Evolutionary conservation across 345 rosid genomes (phyloP).

Genomic region (Eucalyptus urophylla): DNA sequence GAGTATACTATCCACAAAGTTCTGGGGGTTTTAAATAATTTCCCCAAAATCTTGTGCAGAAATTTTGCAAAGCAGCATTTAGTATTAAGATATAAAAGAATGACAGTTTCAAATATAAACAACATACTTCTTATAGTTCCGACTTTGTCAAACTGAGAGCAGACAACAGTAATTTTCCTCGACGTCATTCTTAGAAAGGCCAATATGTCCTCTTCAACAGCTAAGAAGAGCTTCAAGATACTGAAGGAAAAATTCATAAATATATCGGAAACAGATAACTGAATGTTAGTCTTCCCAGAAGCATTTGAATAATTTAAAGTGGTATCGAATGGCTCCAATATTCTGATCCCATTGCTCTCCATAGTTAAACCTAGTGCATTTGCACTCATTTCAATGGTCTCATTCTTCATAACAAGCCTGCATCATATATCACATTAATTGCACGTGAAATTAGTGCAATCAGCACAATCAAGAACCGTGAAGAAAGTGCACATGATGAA

Average conservation of each 20-base stretch:
- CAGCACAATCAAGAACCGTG: neutral
- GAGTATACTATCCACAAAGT: neutral
- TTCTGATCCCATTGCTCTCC: constrained; percentile 95
- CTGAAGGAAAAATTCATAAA: constrained; percentile 95
- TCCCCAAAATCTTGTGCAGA: neutral
- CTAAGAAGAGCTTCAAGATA: constrained; percentile 83
- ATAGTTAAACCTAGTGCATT: constrained; percentile 75
- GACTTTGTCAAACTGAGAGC: constrained; percentile 91
- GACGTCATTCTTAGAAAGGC: constrained; percentile 82
- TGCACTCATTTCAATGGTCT: constrained; percentile 69
- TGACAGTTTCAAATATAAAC: neutral
- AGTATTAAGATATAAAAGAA: neutral
- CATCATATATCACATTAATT: neutral
- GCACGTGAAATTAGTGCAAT: neutral
- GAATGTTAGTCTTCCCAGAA: constrained; percentile 80
- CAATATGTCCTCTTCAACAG: constrained; percentile 90
- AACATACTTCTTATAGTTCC: constrained; percentile 71
- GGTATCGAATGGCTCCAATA: constrained; percentile 95
- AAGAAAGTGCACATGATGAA: neutral
- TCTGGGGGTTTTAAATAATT: neutral
- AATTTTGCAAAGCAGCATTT: neutral
- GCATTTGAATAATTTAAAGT: constrained; percentile 68
- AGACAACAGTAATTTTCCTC: constrained; percentile 64
- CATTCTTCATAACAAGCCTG: constrained; percentile 75
- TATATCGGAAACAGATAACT: constrained; percentile 66